Evolutionary conservation across 2,329 filamentous ascomycete genomes (phyloP), one percentile per base, ranked within the genome.

Genomic region (Fusarium fracticaudum): DNA sequence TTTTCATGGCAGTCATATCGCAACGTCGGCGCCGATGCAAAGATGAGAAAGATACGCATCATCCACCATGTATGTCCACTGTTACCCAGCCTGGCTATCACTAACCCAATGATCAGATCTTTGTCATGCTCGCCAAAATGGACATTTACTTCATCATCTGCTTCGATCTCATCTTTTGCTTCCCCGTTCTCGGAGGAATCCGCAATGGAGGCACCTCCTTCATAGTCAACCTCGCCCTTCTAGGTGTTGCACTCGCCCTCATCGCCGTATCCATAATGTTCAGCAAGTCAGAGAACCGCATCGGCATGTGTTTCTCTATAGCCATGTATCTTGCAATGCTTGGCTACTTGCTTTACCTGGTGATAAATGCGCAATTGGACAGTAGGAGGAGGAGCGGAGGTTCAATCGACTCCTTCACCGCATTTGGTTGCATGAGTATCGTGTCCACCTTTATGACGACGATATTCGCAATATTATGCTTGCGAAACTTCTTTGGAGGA

Each of bases 1-100:
- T 67, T 67, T 8, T 66, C 57, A 12, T 67, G 65, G 65, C 63
- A 67, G 22, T 58, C 65, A 2, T 67, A 67, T n/a, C 65, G 65
- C 0, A 67, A 67, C 1, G 65, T 67, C 6, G 51, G 65, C 1
- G 65, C 65, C 5, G 65, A 67, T 44, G 29, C 65, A 1, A 67
- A 10, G n/a, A 8, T 67, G 40, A 67, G 53, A 37, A 67, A 44
- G 24, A 67, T 67, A 11, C 63, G 65, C n/a, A 51, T 29, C 3
- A 53, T 41, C 8, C 45, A 67, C 2, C 29, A 67, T 4, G 65
- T 67, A 18, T 8, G 44, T 9, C 17, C 1, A 4, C 10, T 12
- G 0, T 22, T 10, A 1, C 15, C 12, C 2, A 38, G 24, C 13
- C 17, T 35, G 8, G 15, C 11, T 3, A 12, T 53, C 3, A 5